A percentile compares a stretch with the other conserved stretches of the same genome.
These are phyloP conservation scores for Dictyostelium citrinum DNA, from an alignment of 78 protist species.

Conservation along the genomic window DNA sequence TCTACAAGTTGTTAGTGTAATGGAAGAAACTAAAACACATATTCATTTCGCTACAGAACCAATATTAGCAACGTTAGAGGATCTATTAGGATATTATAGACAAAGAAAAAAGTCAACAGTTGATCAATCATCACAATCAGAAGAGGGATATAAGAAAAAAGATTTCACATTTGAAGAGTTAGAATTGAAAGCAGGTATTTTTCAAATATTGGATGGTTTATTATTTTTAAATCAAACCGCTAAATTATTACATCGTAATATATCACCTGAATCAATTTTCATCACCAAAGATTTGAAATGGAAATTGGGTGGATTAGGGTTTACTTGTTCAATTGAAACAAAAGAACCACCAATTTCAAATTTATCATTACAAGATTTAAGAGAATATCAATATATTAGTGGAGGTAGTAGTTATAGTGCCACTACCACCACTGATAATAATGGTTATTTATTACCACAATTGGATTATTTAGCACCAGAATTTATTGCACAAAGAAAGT, in stretches of 20 bases:
- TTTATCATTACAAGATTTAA: constrained; percentile 9
- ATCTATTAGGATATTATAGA: constrained; percentile 4
- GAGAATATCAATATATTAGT: constrained; percentile 25
- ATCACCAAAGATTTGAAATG: constrained; percentile 37
- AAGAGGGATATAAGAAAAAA: constrained; percentile 5
- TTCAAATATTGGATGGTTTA: constrained; percentile 56
- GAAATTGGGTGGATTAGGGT: constrained; percentile 73
- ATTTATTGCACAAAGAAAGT: constrained; percentile 5
- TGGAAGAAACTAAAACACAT: constrained; percentile 46
- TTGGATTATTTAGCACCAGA: constrained; percentile 56
- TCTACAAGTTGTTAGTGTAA: constrained; percentile 25
- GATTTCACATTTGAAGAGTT: constrained; percentile 71
- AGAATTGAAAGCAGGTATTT: constrained; percentile 52
- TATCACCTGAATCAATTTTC: constrained; percentile 63
- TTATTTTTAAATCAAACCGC: constrained; percentile 59
- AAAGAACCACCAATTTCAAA: constrained; percentile 15
- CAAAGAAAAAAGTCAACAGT: background rate
- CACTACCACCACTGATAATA: background rate
- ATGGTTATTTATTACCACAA: constrained; percentile 16
- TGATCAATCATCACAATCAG: constrained; percentile 18
- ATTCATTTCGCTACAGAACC: constrained; percentile 73
- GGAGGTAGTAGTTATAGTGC: background rate
- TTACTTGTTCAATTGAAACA: constrained; percentile 46
- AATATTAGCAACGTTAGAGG: constrained; percentile 33
- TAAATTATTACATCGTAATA: constrained; percentile 50